Conservation (phyloP, 768 basidiomycete genomes). For the Holtermanniella nyarrowii region DNA sequence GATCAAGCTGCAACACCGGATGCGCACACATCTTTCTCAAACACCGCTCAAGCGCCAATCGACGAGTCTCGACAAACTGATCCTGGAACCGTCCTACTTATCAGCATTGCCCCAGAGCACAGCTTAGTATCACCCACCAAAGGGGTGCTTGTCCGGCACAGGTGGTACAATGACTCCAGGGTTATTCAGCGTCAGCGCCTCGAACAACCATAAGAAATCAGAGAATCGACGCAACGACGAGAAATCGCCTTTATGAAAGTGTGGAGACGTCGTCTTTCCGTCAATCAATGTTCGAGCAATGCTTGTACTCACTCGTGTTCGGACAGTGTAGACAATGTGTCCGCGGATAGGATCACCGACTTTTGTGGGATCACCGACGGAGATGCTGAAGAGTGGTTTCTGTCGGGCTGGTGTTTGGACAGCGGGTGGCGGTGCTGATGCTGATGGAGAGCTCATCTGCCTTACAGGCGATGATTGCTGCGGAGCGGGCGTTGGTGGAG, state of each 20-base stretch:
- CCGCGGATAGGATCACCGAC: conserved; percentile 79
- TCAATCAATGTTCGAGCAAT: conserved; percentile 39
- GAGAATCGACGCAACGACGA: conserved; percentile 95
- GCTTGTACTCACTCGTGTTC: conserved; percentile 56
- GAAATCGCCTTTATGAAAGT: conserved; percentile 71
- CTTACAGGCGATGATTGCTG: not conserved
- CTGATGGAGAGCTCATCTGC: not conserved
- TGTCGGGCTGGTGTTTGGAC: conserved; percentile 3
- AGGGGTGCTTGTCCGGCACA: conserved; percentile 86
- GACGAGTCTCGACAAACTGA: conserved; percentile 76
- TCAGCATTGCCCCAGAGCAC: too few species aligned
- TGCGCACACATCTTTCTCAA: conserved; percentile 89
- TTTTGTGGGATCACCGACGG: conserved; percentile 93
- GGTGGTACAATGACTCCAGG: conserved; percentile 96
- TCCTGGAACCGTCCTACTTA: conserved; percentile 67
- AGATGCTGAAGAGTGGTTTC: conserved; percentile 45
- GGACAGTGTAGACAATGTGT: conserved; percentile 94
- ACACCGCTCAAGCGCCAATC: conserved; percentile 75
- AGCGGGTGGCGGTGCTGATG: not conserved
- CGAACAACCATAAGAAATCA: conserved; percentile 95
- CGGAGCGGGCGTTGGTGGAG: not conserved
- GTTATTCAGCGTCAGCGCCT: conserved; percentile 75
- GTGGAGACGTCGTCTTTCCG: conserved; percentile 59
- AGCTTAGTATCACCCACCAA: conserved; percentile 43
- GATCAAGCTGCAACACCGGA: conserved; percentile 75